Conservation (phyloP, 768 basidiomycete genomes). For the Pulveroboletus sp. region DNA sequence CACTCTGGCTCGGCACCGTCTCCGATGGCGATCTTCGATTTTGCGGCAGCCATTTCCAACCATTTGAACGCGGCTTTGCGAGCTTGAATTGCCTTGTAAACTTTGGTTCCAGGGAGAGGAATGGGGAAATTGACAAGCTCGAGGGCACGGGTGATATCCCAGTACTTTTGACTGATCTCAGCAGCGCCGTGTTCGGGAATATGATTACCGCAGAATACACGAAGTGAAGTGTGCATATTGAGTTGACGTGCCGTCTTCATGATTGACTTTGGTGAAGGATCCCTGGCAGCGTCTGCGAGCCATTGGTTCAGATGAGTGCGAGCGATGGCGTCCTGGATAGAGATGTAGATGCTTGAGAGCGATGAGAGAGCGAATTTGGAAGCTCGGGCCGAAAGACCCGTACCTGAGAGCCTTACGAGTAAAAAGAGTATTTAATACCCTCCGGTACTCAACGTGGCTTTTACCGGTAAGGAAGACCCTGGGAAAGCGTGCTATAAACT, state of each 20-base stretch:
- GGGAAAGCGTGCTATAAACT: not conserved
- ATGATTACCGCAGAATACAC: slow-evolving; percentile 91
- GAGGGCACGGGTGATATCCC: slow-evolving; percentile 90
- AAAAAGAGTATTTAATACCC: slow-evolving; percentile 85
- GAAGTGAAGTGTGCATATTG: slow-evolving; percentile 96
- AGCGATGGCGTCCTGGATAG: slow-evolving; percentile 77
- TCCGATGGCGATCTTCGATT: slow-evolving; percentile 79
- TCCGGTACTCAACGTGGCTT: slow-evolving; percentile 89
- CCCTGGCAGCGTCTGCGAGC: slow-evolving; percentile 53
- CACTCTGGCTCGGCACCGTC: slow-evolving; percentile 77
- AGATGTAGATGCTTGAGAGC: slow-evolving; percentile 65
- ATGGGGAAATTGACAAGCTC: slow-evolving; percentile 99
- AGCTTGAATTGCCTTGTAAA: slow-evolving; percentile 89
- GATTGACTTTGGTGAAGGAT: slow-evolving; percentile 49
- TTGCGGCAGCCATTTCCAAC: slow-evolving; percentile 72
- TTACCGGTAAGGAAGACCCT: slow-evolving; percentile 99
- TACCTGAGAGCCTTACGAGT: slow-evolving; percentile 91
- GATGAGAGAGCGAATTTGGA: not conserved
- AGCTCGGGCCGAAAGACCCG: slow-evolving; percentile 15
- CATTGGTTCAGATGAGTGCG: slow-evolving; percentile 72
- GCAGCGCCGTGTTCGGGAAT: slow-evolving; percentile 72
- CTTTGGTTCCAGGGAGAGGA: slow-evolving; percentile 91
- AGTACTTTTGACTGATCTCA: slow-evolving; percentile 92
- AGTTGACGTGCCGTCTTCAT: slow-evolving; percentile 92
- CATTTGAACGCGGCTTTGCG: slow-evolving; percentile 80